Percentiles rank a stretch among this genome's conserved stretches.
Conservation (phyloP, 2,329 filamentous ascomycete genomes). For the Talaromyces sp. region DNA sequence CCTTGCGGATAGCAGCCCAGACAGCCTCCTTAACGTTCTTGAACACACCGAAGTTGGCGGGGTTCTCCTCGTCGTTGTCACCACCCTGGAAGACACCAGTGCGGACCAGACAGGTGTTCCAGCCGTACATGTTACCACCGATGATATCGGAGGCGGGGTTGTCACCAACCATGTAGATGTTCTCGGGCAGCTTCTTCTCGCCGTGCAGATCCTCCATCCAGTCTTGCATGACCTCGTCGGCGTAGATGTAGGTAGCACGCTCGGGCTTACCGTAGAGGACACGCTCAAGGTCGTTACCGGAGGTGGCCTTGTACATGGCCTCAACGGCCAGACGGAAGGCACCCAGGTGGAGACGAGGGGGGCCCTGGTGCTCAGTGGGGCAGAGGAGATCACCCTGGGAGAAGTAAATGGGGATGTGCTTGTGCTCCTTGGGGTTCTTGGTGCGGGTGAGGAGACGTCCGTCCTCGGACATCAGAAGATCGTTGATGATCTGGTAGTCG, state of each 20-base stretch:
- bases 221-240: conserved; percentile 69
- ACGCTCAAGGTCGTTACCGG: conserved; percentile 71
- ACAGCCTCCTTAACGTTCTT: conserved; percentile 72
- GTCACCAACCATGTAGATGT: conserved; percentile 77
- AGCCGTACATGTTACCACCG: conserved; percentile 78
- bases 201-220: conserved; percentile 79
- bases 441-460: conserved; percentile 67
- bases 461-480: conserved; percentile 69
- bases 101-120: conserved; percentile 77
- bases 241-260: conserved; percentile 74
- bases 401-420: conserved; percentile 76
- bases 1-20: conserved; percentile 66
- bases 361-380: conserved; percentile 64
- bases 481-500: conserved; percentile 76
- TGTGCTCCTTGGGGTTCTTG: conserved; percentile 57
- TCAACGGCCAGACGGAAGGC: conserved; percentile 73
- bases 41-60: conserved; percentile 76
- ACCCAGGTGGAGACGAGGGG: conserved; percentile 71
- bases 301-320: conserved; percentile 66
- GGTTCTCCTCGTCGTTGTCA: conserved; percentile 75
- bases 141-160: conserved; percentile 75
- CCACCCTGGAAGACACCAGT: conserved; percentile 78
- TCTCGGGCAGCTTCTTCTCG: conserved; percentile 68
- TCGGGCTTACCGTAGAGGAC: conserved; percentile 77
- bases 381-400: conserved; percentile 67